phyloP scores from a whole-genome alignment of 108 stramenopile species.

The Fragilariopsis cylindrus region DNA sequence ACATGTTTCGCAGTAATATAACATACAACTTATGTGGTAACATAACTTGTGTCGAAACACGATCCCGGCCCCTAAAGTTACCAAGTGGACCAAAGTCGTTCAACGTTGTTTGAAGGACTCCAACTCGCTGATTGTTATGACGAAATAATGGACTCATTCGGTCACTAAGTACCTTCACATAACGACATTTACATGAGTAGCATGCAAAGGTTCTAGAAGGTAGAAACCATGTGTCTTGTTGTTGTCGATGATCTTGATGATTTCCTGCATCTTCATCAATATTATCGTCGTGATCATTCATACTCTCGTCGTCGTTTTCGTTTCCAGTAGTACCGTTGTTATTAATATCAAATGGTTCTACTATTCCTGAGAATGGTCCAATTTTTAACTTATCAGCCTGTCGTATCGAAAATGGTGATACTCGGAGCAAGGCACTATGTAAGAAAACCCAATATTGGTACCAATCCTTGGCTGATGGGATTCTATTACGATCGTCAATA shows the following conservation, averaged over 20 bases:
- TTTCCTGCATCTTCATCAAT: not conserved
- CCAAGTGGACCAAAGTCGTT: slow-evolving; percentile 46
- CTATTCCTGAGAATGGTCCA: not conserved
- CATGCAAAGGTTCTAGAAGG: slow-evolving; percentile 6
- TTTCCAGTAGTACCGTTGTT: not conserved
- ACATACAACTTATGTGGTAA: slow-evolving; percentile 10
- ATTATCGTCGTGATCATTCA: not conserved
- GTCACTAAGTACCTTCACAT: not conserved
- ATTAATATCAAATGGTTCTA: slow-evolving; percentile 6
- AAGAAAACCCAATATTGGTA: slow-evolving; percentile 44
- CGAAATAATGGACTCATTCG: slow-evolving; percentile 7
- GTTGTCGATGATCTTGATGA: not conserved
- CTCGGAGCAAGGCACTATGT: slow-evolving; percentile 32
- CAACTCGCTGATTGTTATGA: not conserved
- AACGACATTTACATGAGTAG: not conserved
- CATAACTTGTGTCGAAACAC: slow-evolving; percentile 9
- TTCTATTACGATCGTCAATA: not conserved
- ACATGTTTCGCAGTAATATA: not conserved
- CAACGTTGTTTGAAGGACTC: not conserved
- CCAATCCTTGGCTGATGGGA: slow-evolving; percentile 3
- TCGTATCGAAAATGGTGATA: slow-evolving; percentile 8
- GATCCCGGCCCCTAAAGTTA: slow-evolving; percentile 46
- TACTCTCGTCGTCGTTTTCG: not conserved
- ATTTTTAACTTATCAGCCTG: not conserved
- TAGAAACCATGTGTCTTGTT: not conserved